phyloP scores from a whole-genome alignment of 768 basidiomycete genomes.

The Pisolithus sp. region DNA sequence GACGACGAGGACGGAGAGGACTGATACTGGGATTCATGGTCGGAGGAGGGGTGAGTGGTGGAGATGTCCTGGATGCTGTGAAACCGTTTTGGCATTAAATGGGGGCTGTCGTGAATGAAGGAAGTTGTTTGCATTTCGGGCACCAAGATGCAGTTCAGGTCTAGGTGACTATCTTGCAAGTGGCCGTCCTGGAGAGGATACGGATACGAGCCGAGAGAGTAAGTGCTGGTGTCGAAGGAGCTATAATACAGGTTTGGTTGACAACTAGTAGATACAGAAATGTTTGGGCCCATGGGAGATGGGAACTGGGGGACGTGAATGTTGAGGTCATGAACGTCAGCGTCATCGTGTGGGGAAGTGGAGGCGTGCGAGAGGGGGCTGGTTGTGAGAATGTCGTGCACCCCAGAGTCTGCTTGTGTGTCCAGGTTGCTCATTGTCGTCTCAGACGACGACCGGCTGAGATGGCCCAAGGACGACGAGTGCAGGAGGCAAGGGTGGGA shows the following conservation, averaged over 20 bases:
- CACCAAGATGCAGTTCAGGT: conserved; percentile 21
- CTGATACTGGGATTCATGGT: conserved; percentile 24
- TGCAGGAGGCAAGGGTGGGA: too few species aligned
- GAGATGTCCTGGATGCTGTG: conserved; percentile 21
- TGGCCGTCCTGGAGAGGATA: conserved; percentile 23
- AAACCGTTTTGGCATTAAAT: conserved; percentile 24
- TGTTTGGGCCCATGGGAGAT: conserved; percentile 10
- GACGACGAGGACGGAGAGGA: conserved; percentile 20
- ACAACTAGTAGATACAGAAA: conserved; percentile 29
- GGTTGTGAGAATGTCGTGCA: conserved; percentile 15
- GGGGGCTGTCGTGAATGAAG: conserved; percentile 17
- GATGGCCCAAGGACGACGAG: too few species aligned
- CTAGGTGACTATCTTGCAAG: conserved; percentile 17
- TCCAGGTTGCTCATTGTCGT: conserved; percentile 4
- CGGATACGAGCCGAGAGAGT: conserved; percentile 13
- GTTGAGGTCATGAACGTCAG: conserved; percentile 29
- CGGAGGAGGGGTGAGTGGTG: conserved; percentile 12
- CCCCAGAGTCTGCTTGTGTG: conserved; percentile 9
- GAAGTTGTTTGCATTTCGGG: conserved; percentile 13
- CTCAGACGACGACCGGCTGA: conserved; percentile 2
- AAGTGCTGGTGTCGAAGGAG: conserved; percentile 20
- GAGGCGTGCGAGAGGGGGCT: conserved; percentile 6
- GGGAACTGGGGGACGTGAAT: conserved; percentile 22
- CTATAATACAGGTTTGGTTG: conserved; percentile 26
- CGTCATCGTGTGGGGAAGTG: conserved; percentile 18